Evolutionary conservation across 2,329 filamentous ascomycete genomes (phyloP).

Genomic region (Alternaria sp.): DNA sequence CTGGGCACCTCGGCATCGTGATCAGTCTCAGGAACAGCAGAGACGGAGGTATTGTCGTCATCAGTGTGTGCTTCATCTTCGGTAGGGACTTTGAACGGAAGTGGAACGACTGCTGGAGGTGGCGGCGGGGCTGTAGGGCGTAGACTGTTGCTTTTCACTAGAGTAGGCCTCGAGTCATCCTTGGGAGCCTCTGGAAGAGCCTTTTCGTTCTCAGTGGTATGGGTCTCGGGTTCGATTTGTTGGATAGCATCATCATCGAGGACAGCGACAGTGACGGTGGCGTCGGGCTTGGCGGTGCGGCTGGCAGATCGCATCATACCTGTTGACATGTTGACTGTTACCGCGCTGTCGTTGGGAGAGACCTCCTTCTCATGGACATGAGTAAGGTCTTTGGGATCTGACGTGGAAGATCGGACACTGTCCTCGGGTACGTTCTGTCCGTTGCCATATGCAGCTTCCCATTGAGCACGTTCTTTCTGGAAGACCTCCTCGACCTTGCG

Average conservation of each 20-base stretch:
- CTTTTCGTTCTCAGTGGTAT: background rate
- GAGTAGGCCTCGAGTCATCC: background rate
- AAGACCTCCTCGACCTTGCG: constrained; percentile 69
- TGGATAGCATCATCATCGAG: constrained; percentile 57
- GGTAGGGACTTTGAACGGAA: constrained; percentile 69
- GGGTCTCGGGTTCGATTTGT: constrained; percentile 40
- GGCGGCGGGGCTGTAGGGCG: constrained; percentile 49
- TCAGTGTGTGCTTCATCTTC: constrained; percentile 52
- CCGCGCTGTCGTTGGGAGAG: constrained; percentile 58
- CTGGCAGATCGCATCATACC: constrained; percentile 49
- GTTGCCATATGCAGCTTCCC: constrained; percentile 77
- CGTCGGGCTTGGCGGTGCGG: constrained; percentile 45
- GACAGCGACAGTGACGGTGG: constrained; percentile 62
- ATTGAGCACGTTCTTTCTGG: constrained; percentile 67
- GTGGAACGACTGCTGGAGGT: constrained; percentile 64
- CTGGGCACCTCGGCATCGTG: constrained; percentile 15
- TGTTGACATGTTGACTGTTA: constrained; percentile 61
- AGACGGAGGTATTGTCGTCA: constrained; percentile 62
- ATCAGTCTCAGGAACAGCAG: constrained; percentile 56
- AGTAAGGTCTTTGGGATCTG: constrained; percentile 41
- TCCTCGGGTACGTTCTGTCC: constrained; percentile 62
- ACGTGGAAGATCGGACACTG: constrained; percentile 54
- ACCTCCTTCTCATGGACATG: constrained; percentile 46
- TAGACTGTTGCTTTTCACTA: constrained; percentile 21
- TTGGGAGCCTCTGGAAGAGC: constrained; percentile 10